These are phyloP conservation scores for Nicotiana knightiana DNA, from an alignment of 257 asterid genomes.

Conservation along the genomic window DNA sequence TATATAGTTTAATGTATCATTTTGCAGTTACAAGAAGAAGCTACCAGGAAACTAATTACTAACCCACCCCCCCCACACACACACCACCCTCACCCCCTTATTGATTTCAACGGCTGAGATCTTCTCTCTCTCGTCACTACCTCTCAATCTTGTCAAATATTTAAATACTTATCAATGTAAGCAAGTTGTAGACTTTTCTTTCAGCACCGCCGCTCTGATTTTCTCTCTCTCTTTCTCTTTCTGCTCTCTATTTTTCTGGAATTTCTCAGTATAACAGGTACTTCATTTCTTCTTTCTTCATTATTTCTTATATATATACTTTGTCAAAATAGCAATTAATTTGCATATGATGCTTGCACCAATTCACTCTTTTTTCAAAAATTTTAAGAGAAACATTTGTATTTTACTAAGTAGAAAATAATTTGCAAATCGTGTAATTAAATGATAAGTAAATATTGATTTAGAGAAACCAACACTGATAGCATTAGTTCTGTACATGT, in stretches of 20 bases:
- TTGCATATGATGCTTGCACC: no score
- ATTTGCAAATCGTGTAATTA: no score
- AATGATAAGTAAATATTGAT: no score
- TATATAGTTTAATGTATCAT: no score
- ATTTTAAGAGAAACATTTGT: no score
- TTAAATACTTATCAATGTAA: background rate
- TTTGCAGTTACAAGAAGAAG: no score
- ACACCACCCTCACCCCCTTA: background rate
- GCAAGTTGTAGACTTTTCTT: background rate
- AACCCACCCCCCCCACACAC: no score
- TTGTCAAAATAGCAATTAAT: no score
- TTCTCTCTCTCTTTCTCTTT: background rate
- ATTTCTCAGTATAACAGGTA: constrained; percentile 3
- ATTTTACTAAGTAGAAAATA: no score
- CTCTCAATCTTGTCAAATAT: constrained; percentile 1
- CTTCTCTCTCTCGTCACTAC: background rate
- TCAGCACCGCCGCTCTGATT: background rate
- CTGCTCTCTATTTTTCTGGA: background rate
- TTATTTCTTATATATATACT: background rate
- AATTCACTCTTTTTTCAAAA: no score
- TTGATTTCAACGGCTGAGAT: constrained; percentile 10
- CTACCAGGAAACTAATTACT: no score
- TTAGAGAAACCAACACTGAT: background rate
- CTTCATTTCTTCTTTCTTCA: background rate
- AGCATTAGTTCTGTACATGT: background rate